These are phyloP conservation scores for Knoxdaviesia capensis DNA, from an alignment of 2,329 filamentous ascomycete species.

Conservation along the genomic window DNA sequence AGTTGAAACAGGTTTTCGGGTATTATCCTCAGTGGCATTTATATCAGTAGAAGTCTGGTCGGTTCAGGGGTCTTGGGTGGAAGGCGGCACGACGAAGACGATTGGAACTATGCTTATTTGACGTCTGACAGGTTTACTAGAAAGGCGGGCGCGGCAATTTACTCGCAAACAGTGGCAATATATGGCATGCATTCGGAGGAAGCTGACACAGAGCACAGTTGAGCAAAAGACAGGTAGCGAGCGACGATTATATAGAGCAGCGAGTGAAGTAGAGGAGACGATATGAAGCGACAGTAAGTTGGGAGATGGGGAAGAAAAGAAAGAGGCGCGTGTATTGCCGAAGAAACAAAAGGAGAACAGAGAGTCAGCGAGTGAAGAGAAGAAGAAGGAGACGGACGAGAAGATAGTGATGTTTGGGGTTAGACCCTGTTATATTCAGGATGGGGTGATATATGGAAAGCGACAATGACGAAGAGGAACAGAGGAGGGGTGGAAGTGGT, in stretches of 20 bases:
- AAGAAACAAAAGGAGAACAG: neutral
- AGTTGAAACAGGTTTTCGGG: too few species aligned
- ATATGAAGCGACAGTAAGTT: constrained; percentile 2
- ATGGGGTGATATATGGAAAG: too few species aligned
- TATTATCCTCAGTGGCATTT: too few species aligned
- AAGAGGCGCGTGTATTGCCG: neutral
- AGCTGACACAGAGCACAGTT: constrained; percentile 3
- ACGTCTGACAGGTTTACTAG: too few species aligned
- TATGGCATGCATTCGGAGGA: constrained; percentile 1
- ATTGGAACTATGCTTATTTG: too few species aligned
- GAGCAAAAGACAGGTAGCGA: constrained; percentile 1
- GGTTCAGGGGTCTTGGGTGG: too few species aligned
- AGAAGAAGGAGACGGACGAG: neutral
- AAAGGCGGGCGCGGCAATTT: neutral
- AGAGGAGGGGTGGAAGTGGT: too few species aligned
- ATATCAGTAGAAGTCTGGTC: too few species aligned
- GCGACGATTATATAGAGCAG: constrained; percentile 1
- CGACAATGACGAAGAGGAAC: too few species aligned
- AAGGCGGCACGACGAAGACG: too few species aligned
- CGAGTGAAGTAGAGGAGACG: neutral
- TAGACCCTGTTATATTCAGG: too few species aligned
- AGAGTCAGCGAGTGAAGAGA: neutral
- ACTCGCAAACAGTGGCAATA: neutral
- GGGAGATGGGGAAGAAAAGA: neutral
- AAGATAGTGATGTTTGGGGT: neutral